These are phyloP conservation scores for Misopates orontium DNA, from an alignment of 257 asterid species.

Conservation along the genomic window DNA sequence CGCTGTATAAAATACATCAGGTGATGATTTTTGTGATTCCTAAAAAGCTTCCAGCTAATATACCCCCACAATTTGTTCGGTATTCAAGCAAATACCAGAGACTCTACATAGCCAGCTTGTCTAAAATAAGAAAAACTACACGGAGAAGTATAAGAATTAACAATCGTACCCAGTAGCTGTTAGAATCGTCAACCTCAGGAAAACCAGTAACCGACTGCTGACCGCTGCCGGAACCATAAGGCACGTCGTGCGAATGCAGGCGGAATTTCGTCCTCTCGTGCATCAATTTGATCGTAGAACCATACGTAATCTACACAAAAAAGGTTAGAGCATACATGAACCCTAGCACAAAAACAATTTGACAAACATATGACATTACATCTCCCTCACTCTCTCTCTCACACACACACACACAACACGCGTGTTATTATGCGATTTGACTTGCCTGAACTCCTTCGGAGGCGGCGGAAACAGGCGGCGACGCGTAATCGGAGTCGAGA, in stretches of 20 bases:
- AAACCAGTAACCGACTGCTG: conserved; percentile 92
- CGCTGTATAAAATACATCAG: background rate
- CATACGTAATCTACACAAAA: conserved; percentile 67
- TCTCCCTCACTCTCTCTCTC: background rate
- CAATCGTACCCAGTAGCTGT: conserved; percentile 86
- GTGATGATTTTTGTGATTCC: background rate
- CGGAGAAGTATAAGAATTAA: background rate
- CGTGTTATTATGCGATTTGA: no score
- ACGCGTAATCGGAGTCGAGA: conserved; percentile 57
- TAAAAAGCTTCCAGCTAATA: no score
- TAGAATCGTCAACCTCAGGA: conserved; percentile 77
- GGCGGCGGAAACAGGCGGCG: conserved; percentile 75
- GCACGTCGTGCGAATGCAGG: conserved; percentile 90
- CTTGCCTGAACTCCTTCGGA: conserved; percentile 91
- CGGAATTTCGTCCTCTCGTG: conserved; percentile 81
- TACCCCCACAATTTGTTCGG: no score
- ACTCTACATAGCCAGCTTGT: background rate
- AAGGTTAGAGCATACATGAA: background rate
- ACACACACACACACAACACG: no score
- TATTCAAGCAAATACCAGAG: background rate
- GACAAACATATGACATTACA: background rate
- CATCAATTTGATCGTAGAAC: conserved; percentile 81
- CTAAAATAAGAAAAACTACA: background rate
- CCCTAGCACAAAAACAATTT: background rate
- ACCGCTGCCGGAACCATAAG: conserved; percentile 97